Conservation (phyloP, 352 stramenopile genomes). For the Phytophthora pinifolia region DNA sequence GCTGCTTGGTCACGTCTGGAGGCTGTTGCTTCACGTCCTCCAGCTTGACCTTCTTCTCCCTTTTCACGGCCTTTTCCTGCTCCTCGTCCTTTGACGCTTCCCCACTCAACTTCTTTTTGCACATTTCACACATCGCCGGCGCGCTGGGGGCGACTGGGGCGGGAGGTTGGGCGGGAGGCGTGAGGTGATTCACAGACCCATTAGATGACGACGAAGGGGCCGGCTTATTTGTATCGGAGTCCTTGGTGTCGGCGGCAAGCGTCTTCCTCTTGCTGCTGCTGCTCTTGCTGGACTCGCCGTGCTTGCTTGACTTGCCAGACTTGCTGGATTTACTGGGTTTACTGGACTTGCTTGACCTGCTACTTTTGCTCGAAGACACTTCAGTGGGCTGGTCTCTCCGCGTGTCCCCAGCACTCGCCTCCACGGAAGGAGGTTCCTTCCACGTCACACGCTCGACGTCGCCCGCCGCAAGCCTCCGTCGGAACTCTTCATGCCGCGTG, state of each 20-base stretch:
- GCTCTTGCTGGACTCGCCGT: slow-evolving; percentile 28
- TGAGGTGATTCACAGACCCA: slow-evolving; percentile 20
- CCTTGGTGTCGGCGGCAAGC: slow-evolving; percentile 18
- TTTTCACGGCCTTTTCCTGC: slow-evolving; percentile 26
- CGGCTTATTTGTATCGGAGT: slow-evolving; percentile 19
- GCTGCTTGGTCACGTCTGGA: slow-evolving; percentile 36
- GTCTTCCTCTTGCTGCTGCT: slow-evolving; percentile 29
- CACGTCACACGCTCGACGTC: slow-evolving; percentile 76
- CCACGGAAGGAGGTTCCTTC: slow-evolving; percentile 60
- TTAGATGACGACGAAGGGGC: no score
- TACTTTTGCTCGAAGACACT: slow-evolving; percentile 18
- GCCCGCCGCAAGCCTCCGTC: slow-evolving; percentile 57
- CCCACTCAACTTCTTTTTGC: slow-evolving; percentile 59
- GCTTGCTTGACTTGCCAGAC: slow-evolving; percentile 25
- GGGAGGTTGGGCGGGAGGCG: slow-evolving; percentile 16
- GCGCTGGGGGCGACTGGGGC: slow-evolving; percentile 30
- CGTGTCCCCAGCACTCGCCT: slow-evolving; percentile 13
- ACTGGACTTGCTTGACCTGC: slow-evolving; percentile 28
- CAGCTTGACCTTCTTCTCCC: slow-evolving; percentile 36
- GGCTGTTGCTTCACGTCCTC: slow-evolving; percentile 31
- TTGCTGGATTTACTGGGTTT: slow-evolving; percentile 36
- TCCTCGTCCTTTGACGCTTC: slow-evolving; percentile 35
- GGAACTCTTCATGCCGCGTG: slow-evolving; percentile 64
- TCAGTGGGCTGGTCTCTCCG: slow-evolving; percentile 16
- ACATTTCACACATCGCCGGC: slow-evolving; percentile 53